Evolutionary conservation across 2,329 filamentous ascomycete species (phyloP).

Genomic region (Cladosporium phlei): DNA sequence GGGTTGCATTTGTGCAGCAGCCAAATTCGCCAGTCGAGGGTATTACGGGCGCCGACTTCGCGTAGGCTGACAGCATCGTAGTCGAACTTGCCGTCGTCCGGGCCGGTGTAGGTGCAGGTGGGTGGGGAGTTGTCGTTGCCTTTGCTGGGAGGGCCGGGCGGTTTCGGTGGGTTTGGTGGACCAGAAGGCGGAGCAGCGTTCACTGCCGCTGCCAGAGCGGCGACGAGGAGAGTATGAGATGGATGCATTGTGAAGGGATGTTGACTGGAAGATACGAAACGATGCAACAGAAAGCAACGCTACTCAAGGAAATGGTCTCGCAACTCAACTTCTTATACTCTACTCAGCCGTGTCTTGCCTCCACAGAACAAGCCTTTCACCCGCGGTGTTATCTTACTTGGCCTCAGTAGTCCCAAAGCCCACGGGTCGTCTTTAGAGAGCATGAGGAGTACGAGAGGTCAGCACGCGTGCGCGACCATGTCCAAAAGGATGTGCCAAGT

Average conservation of each 20-base stretch:
- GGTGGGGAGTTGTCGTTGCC: not conserved
- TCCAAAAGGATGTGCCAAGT: no score
- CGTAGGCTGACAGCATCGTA: conserved; percentile 62
- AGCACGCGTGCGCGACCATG: conserved; percentile 7
- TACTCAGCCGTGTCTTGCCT: not conserved
- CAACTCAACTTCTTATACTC: not conserved
- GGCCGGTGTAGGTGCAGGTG: conserved; percentile 7
- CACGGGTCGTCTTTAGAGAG: not conserved
- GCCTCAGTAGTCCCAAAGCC: conserved; percentile 1
- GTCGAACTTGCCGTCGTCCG: conserved; percentile 44
- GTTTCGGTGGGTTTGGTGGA: not conserved
- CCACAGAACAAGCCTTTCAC: not conserved
- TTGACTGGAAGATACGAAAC: not conserved
- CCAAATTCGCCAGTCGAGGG: conserved; percentile 94
- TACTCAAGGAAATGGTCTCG: not conserved
- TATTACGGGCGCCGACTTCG: conserved; percentile 86
- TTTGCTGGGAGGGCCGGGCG: not conserved
- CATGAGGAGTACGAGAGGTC: not conserved
- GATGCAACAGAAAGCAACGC: not conserved
- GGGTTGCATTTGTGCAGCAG: conserved; percentile 95
- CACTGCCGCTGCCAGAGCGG: not conserved
- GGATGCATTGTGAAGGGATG: not conserved
- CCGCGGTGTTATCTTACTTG: not conserved
- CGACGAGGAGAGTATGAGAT: not conserved
- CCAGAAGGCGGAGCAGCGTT: conserved; percentile 5